Evolutionary conservation across 208 protist species (phyloP), one percentile per base, ranked within the genome.

Genomic region (Crithidia mellificae): DNA sequence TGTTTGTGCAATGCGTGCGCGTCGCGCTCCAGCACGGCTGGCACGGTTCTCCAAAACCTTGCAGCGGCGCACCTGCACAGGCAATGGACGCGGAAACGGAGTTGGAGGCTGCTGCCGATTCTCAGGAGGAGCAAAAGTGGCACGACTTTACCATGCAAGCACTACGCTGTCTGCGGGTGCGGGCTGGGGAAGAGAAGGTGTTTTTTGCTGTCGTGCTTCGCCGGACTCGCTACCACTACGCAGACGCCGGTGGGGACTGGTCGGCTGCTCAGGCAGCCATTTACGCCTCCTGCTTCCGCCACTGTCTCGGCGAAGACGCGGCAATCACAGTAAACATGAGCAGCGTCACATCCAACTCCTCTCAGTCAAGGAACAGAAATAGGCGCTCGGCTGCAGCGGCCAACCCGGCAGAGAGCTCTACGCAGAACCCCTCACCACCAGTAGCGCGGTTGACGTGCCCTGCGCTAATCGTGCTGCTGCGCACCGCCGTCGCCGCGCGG

Each of bases 1-100:
- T 75, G 6, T 69, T 68, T 22, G 49, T 41, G 54, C 70, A 69
- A 55, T 75, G 70, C 50, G 54, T 75, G 4, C 62, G 70, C 30
- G 62, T 64, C 14, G 54, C 43, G 2, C 70, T 75, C 2, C 54
- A 59, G 20, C 62, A 29, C 17, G 62, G 62, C n/a, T 75, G 70
- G 70, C 39, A 54, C 15, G 49, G 67, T 15, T 36, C 50, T 27
- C n/a, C n/a, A n/a, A n/a, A n/a, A n/a, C n/a, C n/a, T n/a, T n/a
- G n/a, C n/a, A n/a, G n/a, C n/a, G n/a, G n/a, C n/a, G n/a, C n/a
- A n/a, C n/a, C n/a, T n/a, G 22, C 50, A 55, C 12, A 36, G 6
- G 29, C 32, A 9, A 17, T 25, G 9, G 12, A 29, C 4, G 17
- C 5, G 0, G 43, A 11, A 2, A 17, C 5, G 17, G 27, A 38